These are phyloP conservation scores for Rachicladosporium sp. DNA, from an alignment of 2,329 filamentous ascomycete species.

Conservation along the genomic window DNA sequence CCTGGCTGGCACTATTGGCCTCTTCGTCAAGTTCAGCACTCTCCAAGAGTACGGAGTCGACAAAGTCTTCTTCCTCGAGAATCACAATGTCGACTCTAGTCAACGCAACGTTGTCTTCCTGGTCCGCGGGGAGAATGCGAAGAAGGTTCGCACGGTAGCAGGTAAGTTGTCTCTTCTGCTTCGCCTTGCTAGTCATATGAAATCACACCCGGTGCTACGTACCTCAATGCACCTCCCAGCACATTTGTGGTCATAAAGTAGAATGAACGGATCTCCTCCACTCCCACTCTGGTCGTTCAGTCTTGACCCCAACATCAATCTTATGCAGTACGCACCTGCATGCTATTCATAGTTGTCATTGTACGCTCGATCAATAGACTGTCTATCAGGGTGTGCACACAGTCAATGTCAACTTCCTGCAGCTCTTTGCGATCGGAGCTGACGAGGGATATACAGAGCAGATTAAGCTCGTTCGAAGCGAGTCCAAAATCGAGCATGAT, in stretches of 20 bases:
- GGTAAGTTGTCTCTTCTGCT: constrained; percentile 42
- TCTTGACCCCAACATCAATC: constrained; percentile 25
- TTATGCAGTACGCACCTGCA: constrained; percentile 2
- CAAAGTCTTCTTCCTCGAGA: constrained; percentile 94
- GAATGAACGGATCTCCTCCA: constrained; percentile 40
- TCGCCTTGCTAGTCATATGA: constrained; percentile 1
- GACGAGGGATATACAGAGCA: constrained; percentile 49
- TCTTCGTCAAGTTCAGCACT: constrained; percentile 89
- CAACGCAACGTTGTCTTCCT: constrained; percentile 94
- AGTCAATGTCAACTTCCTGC: too few species aligned
- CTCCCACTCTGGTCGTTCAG: constrained; percentile 41
- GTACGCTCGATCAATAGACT: too few species aligned
- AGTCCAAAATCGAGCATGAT: constrained; percentile 83
- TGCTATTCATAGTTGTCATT: too few species aligned
- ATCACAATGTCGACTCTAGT: constrained; percentile 84
- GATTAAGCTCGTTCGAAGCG: constrained; percentile 77
- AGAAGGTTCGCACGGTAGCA: constrained; percentile 73
- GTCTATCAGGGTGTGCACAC: too few species aligned
- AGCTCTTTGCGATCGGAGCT: too few species aligned
- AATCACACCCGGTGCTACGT: neutral
- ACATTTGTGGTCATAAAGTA: constrained; percentile 44
- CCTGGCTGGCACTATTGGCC: constrained; percentile 76
- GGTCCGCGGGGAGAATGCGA: constrained; percentile 76
- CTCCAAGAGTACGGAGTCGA: constrained; percentile 96
- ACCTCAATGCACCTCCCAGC: constrained; percentile 6